These are phyloP conservation scores for Posidonia australis DNA, from an alignment of 106 monocot genomes.

Conservation along the genomic window DNA sequence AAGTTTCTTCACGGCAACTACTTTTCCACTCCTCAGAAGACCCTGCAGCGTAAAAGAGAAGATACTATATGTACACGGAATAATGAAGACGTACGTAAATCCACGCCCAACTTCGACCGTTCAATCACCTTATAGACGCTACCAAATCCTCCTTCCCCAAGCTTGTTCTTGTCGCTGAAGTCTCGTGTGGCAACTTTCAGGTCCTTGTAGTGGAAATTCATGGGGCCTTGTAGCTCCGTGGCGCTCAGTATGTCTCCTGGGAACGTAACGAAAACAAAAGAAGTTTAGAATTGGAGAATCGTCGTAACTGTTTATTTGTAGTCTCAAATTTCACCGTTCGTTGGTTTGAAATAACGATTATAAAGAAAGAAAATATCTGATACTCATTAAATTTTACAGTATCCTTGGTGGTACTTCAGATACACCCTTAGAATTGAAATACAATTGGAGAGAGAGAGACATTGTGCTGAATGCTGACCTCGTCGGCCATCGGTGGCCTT, in stretches of 20 bases:
- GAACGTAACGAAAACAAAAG: too few species aligned
- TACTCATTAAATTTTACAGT: neutral
- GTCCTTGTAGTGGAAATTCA: slow-evolving; percentile 42
- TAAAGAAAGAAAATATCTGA: neutral
- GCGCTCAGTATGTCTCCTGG: slow-evolving; percentile 46
- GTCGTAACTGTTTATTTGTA: too few species aligned
- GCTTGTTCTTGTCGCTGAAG: slow-evolving; percentile 54
- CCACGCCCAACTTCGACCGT: too few species aligned
- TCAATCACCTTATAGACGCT: slow-evolving; percentile 59
- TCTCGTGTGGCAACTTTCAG: slow-evolving; percentile 47
- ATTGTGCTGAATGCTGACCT: slow-evolving; percentile 27
- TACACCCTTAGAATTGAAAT: too few species aligned
- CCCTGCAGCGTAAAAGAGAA: slow-evolving; percentile 23
- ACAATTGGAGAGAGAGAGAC: neutral
- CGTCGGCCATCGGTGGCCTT: slow-evolving; percentile 1
- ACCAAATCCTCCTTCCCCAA: too few species aligned
- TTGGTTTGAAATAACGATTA: neutral
- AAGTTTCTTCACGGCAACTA: slow-evolving; percentile 55
- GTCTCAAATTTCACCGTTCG: too few species aligned
- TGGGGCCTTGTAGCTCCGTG: slow-evolving; percentile 50
- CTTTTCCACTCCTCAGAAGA: slow-evolving; percentile 40
- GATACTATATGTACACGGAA: neutral
- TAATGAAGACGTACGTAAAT: slow-evolving; percentile 67
- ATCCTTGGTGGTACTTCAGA: too few species aligned
- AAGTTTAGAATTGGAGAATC: too few species aligned